These are phyloP conservation scores for Bromus sterilis DNA, from an alignment of 176 grass and related monocot species.

Conservation along the genomic window DNA sequence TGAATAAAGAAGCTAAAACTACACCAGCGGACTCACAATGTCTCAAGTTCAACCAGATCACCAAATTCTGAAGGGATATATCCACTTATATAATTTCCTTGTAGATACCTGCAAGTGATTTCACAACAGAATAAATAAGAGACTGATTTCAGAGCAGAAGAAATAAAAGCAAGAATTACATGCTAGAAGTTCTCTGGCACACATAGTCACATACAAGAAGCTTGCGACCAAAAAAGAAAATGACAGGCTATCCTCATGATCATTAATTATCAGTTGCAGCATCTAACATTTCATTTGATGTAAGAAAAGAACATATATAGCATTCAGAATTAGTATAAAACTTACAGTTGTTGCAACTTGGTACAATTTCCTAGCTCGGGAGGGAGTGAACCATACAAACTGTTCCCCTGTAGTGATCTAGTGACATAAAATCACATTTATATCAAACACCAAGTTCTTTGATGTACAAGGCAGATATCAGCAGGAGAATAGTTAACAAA, in stretches of 20 bases:
- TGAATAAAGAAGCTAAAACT: not conserved
- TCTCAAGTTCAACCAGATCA: conserved; percentile 64
- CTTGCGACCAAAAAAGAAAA: not conserved
- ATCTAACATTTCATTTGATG: not conserved
- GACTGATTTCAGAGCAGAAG: conserved; percentile 26
- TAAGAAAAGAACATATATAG: not conserved
- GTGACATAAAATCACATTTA: conserved; percentile 12
- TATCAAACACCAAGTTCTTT: conserved; percentile 7
- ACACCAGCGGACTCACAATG: conserved; percentile 57
- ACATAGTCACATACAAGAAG: not conserved
- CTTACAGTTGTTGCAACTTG: conserved; percentile 76
- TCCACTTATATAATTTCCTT: conserved; percentile 96
- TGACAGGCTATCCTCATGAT: not conserved
- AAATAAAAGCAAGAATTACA: conserved; percentile 13
- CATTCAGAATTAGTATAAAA: conserved; percentile 5
- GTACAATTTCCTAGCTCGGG: conserved; percentile 93
- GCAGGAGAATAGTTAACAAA: not conserved
- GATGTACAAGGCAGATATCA: not conserved
- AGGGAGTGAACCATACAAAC: conserved; percentile 87
- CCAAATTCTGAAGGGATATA: conserved; percentile 82
- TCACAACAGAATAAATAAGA: conserved; percentile 29
- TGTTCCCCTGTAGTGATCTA: conserved; percentile 92
- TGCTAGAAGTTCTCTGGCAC: not conserved
- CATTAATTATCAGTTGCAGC: not conserved
- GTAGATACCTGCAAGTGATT: conserved; percentile 61